phyloP scores from a whole-genome alignment of 164 flowering plant species.

The Dillenia suffruticosa region DNA sequence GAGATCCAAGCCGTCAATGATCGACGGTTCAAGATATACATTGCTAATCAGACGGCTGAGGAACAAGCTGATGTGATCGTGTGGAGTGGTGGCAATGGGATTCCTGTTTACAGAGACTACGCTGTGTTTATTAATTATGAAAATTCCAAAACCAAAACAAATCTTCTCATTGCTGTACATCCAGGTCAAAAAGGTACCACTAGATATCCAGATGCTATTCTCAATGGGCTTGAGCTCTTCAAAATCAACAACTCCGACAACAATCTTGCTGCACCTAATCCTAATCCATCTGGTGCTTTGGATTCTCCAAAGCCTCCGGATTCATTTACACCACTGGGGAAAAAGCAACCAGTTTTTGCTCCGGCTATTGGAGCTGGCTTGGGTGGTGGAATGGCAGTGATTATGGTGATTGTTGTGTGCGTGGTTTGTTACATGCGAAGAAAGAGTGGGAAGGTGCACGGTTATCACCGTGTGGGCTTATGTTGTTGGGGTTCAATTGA shows the following conservation, averaged over 20 bases:
- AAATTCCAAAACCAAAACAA: not conserved
- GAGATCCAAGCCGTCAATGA: not conserved
- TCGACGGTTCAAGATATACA: conserved; percentile 21
- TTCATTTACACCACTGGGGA: not conserved
- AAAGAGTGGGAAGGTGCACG: not conserved
- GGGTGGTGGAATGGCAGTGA: conserved; percentile 1
- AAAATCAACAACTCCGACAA: conserved; percentile 28
- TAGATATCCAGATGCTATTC: conserved; percentile 17
- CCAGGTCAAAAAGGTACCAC: conserved; percentile 1
- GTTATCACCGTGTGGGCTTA: not conserved
- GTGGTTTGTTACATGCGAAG: conserved; percentile 6
- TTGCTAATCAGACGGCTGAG: conserved; percentile 21
- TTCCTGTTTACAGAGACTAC: conserved; percentile 26
- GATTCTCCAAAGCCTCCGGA: too few species aligned
- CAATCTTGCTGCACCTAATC: conserved; percentile 37
- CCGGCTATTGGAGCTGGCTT: not conserved
- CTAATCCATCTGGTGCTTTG: conserved; percentile 10
- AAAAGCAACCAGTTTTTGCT: not conserved
- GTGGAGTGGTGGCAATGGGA: conserved; percentile 12
- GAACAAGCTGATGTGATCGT: conserved; percentile 13
- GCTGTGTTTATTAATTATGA: conserved; percentile 1
- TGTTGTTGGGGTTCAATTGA: too few species aligned
- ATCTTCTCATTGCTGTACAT: conserved; percentile 26
- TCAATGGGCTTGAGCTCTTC: conserved; percentile 54
- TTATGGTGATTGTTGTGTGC: conserved; percentile 1